Conservation (phyloP, 2,329 filamentous ascomycete genomes). For the Epichloe hybrida region DNA sequence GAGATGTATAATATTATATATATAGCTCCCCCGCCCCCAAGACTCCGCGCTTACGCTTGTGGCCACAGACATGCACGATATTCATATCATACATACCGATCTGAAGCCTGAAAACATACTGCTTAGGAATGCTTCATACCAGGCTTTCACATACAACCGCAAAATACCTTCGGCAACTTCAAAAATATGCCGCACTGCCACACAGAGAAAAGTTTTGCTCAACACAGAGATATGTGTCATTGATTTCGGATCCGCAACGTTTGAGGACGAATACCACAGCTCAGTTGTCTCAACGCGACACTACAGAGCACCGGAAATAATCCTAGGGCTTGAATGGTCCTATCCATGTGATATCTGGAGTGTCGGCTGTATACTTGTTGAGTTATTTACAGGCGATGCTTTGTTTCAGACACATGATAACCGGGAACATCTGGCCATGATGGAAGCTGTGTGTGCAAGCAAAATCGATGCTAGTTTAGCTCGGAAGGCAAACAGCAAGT, state of each 20-base stretch:
- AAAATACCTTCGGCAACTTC: conserved; percentile 42
- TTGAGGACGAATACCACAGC: conserved; percentile 60
- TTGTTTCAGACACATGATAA: conserved; percentile 63
- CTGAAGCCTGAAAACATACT: conserved; percentile 60
- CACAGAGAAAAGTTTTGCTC: conserved; percentile 49
- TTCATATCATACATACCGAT: conserved; percentile 91
- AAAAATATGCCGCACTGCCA: conserved; percentile 37
- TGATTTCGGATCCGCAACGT: conserved; percentile 59
- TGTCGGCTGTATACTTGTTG: conserved; percentile 58
- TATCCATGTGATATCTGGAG: conserved; percentile 64
- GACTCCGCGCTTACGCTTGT: no score
- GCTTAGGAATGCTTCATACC: conserved; percentile 49
- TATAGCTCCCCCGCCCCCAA: no score
- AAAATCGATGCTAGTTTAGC: no score
- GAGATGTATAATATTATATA: no score
- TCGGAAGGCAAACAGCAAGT: no score
- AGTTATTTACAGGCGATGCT: conserved; percentile 59
- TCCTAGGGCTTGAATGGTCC: conserved; percentile 57
- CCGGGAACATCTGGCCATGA: conserved; percentile 61
- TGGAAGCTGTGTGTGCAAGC: conserved; percentile 42
- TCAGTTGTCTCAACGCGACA: conserved; percentile 58
- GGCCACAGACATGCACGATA: conserved; percentile 52
- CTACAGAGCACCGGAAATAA: conserved; percentile 58
- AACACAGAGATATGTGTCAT: conserved; percentile 59
- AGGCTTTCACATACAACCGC: conserved; percentile 58